A percentile compares a stretch with the other conserved stretches of the same genome.
Evolutionary conservation across 2,329 filamentous ascomycete species (phyloP).

Genomic region (Fusarium sp.): DNA sequence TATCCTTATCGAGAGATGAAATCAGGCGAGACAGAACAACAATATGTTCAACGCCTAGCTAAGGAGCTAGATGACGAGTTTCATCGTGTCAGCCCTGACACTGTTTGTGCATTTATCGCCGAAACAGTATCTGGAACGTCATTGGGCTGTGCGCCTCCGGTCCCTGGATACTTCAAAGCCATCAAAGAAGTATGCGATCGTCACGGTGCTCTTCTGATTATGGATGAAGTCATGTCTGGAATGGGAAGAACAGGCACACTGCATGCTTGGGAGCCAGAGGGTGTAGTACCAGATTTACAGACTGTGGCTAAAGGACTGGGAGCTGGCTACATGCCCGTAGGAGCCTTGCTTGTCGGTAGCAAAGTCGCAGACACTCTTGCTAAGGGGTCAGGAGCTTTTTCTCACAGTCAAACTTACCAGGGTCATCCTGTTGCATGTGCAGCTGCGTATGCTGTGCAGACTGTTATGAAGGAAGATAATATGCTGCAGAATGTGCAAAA

Average conservation of each 20-base stretch:
- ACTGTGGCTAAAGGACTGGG: slow-evolving; percentile 72
- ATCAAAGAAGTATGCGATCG: slow-evolving; percentile 62
- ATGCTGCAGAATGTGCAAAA: slow-evolving; percentile 20
- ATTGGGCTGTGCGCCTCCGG: slow-evolving; percentile 21
- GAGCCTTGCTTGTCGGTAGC: slow-evolving; percentile 9
- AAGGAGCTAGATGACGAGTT: slow-evolving; percentile 33
- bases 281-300: slow-evolving; percentile 66
- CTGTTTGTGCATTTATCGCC: slow-evolving; percentile 31
- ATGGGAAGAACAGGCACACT: slow-evolving; percentile 68
- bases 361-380: slow-evolving; percentile 17
- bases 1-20: slow-evolving; percentile 38
- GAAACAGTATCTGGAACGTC: slow-evolving; percentile 36
- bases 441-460: slow-evolving; percentile 50
- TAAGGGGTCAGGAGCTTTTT: slow-evolving; percentile 49
- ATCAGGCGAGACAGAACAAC: slow-evolving; percentile 37
- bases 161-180: slow-evolving; percentile 60
- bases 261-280: slow-evolving; percentile 70
- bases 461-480: slow-evolving; percentile 21
- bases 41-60: slow-evolving; percentile 22
- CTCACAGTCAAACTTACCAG: slow-evolving; percentile 66
- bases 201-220: slow-evolving; percentile 62
- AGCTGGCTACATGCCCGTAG: slow-evolving; percentile 27
- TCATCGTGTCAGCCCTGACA: slow-evolving; percentile 14
- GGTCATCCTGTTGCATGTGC: slow-evolving; percentile 51
- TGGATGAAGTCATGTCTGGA: slow-evolving; percentile 74